A percentile compares a stretch with the other conserved stretches of the same genome.
Conservation (phyloP, 2,329 filamentous ascomycete genomes). For the Aphanoascus verrucosus region DNA sequence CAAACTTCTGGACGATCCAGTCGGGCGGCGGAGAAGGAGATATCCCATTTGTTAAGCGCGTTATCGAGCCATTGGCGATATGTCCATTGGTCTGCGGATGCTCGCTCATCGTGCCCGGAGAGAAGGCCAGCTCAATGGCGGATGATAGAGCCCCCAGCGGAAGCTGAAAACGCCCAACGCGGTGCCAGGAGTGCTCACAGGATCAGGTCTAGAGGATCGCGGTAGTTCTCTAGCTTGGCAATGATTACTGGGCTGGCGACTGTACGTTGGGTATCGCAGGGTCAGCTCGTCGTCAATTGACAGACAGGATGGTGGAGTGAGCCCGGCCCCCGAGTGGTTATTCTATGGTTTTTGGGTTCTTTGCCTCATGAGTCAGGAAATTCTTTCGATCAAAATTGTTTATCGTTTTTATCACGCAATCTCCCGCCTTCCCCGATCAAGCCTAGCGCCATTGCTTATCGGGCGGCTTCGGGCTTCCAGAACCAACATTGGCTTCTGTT, state of each 20-base stretch:
- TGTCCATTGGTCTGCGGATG: constrained; percentile 15
- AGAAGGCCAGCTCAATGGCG: background rate
- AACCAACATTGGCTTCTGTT: background rate
- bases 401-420: constrained; percentile 12
- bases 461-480: background rate
- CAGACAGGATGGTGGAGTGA: background rate
- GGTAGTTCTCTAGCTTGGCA: background rate
- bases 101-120: constrained; percentile 13
- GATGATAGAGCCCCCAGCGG: constrained; percentile 4
- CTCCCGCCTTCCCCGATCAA: background rate
- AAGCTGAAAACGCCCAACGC: constrained; percentile 4
- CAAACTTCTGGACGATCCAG: constrained; percentile 92
- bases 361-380: background rate
- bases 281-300: constrained; percentile 2
- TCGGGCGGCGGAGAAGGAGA: constrained; percentile 15
- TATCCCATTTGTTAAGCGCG: constrained; percentile 19
- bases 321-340: background rate
- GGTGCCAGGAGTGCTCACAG: constrained; percentile 2
- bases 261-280: background rate
- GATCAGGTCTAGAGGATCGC: background rate
- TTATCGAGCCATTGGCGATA: constrained; percentile 14
- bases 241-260: background rate
- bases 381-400: background rate
- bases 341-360: background rate
- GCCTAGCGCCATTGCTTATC: constrained; percentile 4